These are phyloP conservation scores for Hanseniaspora lachancei DNA, from an alignment of 805 yeast species.

Conservation along the genomic window DNA sequence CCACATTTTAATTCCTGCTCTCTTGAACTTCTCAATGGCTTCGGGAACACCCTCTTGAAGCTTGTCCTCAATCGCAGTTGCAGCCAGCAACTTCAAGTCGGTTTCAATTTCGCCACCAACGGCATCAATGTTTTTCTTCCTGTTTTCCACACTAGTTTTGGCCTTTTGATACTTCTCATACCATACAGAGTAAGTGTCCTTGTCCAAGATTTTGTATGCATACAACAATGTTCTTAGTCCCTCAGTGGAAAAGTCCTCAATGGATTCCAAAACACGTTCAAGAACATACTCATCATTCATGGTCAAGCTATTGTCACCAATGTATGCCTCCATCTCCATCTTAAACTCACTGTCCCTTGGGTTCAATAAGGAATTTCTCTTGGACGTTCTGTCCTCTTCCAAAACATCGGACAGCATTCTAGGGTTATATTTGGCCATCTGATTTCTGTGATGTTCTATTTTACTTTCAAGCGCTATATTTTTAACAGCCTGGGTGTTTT, in stretches of 20 bases:
- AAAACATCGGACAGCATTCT: neutral
- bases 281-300: conserved; percentile 62
- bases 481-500: conserved; percentile 40
- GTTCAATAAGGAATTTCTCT: neutral
- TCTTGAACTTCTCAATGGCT: conserved; percentile 75
- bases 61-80: conserved; percentile 95
- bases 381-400: conserved; percentile 5
- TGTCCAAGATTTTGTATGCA: conserved; percentile 58
- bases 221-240: conserved; percentile 85
- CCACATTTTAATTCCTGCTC: conserved; percentile 94
- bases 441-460: conserved; percentile 47
- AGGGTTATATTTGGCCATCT: conserved; percentile 38
- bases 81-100: conserved; percentile 64
- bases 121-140: conserved; percentile 52
- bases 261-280: conserved; percentile 75
- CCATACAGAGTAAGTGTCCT: conserved; percentile 54
- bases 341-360: neutral
- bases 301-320: conserved; percentile 44
- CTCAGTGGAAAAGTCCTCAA: conserved; percentile 88
- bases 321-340: conserved; percentile 24
- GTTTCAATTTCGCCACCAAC: conserved; percentile 64
- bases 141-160: conserved; percentile 55
- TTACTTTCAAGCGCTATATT: conserved; percentile 42
- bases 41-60: conserved; percentile 95
- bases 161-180: conserved; percentile 55